These are phyloP conservation scores for Crithidia expoeki DNA, from an alignment of 208 protist genomes.

Conservation along the genomic window DNA sequence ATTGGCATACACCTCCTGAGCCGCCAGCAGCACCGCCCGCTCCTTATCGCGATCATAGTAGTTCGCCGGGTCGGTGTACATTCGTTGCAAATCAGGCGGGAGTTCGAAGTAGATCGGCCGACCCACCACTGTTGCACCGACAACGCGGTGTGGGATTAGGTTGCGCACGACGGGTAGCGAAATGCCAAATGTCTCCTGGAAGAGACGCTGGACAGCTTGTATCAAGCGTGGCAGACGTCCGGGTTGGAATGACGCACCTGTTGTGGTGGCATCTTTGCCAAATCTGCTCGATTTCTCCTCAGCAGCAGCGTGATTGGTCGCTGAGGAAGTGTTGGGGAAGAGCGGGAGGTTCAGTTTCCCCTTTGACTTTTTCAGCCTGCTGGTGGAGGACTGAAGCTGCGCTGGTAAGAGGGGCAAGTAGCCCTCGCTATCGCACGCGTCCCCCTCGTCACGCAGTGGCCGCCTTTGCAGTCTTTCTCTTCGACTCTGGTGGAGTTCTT, in stretches of 20 bases:
- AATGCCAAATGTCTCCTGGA: conserved; percentile 55
- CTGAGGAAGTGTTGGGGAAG: neutral
- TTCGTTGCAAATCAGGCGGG: conserved; percentile 31
- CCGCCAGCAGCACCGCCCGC: conserved; percentile 30
- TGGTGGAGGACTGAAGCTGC: neutral
- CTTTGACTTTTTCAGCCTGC: neutral
- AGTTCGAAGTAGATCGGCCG: conserved; percentile 48
- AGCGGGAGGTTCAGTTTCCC: neutral
- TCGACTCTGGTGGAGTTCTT: neutral
- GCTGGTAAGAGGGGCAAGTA: neutral
- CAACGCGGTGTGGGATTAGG: conserved; percentile 43
- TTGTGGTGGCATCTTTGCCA: too few relatives aligned
- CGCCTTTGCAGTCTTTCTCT: neutral
- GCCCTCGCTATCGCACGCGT: conserved; percentile 5
- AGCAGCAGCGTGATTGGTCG: neutral
- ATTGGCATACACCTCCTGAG: conserved; percentile 42
- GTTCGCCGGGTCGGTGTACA: conserved; percentile 34
- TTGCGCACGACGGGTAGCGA: conserved; percentile 63
- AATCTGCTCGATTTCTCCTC: too few relatives aligned
- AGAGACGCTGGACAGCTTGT: conserved; percentile 33
- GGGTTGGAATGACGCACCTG: neutral
- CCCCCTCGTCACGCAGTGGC: conserved; percentile 16
- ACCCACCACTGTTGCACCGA: conserved; percentile 56
- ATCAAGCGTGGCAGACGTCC: conserved; percentile 20
- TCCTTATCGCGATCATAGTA: conserved; percentile 42